Conservation (phyloP, 371 early-diverging fungal species). For the Mucor mucedo region DNA sequence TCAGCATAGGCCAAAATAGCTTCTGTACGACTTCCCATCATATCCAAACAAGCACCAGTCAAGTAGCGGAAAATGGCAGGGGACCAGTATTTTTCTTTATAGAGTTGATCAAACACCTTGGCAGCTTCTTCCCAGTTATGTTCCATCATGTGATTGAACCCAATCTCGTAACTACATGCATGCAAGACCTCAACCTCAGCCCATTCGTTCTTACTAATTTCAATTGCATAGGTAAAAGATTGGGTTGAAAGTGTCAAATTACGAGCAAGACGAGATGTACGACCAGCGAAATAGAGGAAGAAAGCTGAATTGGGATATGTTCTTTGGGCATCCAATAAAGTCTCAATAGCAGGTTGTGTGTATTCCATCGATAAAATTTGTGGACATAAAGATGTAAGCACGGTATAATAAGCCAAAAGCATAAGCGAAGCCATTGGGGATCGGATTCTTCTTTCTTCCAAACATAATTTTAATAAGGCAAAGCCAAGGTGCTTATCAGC, state of each 20-base stretch:
- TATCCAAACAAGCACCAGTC: slow-evolving; percentile 61
- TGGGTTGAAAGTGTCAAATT: slow-evolving; percentile 54
- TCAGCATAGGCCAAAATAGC: slow-evolving; percentile 57
- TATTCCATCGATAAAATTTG: slow-evolving; percentile 48
- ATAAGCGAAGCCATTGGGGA: slow-evolving; percentile 69
- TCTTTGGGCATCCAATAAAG: slow-evolving; percentile 60
- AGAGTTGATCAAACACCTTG: slow-evolving; percentile 56
- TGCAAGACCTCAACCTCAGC: slow-evolving; percentile 56
- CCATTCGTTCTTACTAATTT: slow-evolving; percentile 59
- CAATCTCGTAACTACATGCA: slow-evolving; percentile 64
- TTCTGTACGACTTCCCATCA: slow-evolving; percentile 52
- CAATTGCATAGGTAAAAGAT: slow-evolving; percentile 54
- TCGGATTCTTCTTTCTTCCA: slow-evolving; percentile 62
- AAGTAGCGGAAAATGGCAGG: slow-evolving; percentile 65
- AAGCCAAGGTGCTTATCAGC: slow-evolving; percentile 70
- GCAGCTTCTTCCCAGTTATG: slow-evolving; percentile 63
- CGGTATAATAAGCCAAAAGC: slow-evolving; percentile 55
- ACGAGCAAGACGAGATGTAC: slow-evolving; percentile 58
- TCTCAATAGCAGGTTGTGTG: slow-evolving; percentile 64
- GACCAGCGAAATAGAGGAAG: slow-evolving; percentile 67
- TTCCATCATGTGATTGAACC: slow-evolving; percentile 62
- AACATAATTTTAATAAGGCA: slow-evolving; percentile 57
- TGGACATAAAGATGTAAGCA: slow-evolving; percentile 50
- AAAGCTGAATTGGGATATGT: slow-evolving; percentile 68
- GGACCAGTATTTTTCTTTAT: slow-evolving; percentile 65